Percentiles rank a stretch among this genome's conserved stretches.
Evolutionary conservation across 1,284 basidiomycete species (phyloP).

Genomic region (Mycosarcoma mackinlayi): DNA sequence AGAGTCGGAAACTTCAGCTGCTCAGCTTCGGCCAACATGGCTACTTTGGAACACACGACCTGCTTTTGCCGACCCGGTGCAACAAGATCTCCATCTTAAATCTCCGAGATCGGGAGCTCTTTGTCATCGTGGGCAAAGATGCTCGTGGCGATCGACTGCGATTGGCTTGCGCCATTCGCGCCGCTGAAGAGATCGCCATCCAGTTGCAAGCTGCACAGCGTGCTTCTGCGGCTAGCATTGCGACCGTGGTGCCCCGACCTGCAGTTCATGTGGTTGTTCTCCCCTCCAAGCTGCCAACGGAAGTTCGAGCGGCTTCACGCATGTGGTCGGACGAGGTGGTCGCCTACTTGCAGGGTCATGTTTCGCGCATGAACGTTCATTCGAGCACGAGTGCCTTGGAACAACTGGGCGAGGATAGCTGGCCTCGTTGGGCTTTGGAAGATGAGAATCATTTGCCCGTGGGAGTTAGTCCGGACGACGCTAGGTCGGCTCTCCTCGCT

Average conservation of each 20-base stretch:
- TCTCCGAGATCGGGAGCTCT: conserved; percentile 47
- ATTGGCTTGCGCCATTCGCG: conserved; percentile 38
- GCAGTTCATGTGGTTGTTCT: conserved; percentile 59
- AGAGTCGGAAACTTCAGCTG: conserved; percentile 19
- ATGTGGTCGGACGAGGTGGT: conserved; percentile 45
- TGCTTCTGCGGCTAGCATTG: background rate
- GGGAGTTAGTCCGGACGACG: conserved; percentile 41
- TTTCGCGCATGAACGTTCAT: conserved; percentile 39
- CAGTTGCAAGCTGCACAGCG: conserved; percentile 21
- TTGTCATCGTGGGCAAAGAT: conserved; percentile 53
- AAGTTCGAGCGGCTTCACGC: conserved; percentile 47
- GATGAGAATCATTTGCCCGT: conserved; percentile 44
- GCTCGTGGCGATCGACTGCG: conserved; percentile 41
- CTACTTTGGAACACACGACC: conserved; percentile 37
- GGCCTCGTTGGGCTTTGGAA: conserved; percentile 29
- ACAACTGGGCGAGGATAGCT: conserved; percentile 26
- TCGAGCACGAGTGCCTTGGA: conserved; percentile 26
- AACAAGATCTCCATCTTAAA: conserved; percentile 50
- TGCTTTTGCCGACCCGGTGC: conserved; percentile 29
- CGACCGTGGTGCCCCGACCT: conserved; percentile 29
- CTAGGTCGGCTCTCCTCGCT: conserved; percentile 18
- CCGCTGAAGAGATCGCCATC: conserved; percentile 39
- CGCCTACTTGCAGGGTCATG: conserved; percentile 22
- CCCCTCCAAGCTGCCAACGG: conserved; percentile 51
- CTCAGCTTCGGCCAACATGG: conserved; percentile 13